A percentile compares a stretch with the other conserved stretches of the same genome.
phyloP scores from a whole-genome alignment of 106 monocot species.

The Allium fistulosum region DNA sequence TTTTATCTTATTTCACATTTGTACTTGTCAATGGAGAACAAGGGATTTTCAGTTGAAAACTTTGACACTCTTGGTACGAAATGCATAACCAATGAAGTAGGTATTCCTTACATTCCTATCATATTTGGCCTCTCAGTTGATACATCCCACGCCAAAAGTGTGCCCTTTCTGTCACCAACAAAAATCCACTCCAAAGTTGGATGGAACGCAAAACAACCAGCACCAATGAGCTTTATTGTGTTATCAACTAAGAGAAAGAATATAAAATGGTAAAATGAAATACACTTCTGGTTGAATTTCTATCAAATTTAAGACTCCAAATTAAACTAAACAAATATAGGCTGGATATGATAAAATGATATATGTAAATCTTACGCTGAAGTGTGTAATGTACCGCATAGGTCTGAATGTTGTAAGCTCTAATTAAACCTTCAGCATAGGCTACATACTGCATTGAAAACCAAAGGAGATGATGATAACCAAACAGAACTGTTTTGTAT shows the following conservation, averaged over 20 bases:
- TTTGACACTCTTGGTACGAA: no score
- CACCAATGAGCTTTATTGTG: constrained; percentile 91
- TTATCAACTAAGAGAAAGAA: constrained; percentile 58
- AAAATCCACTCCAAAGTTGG: constrained; percentile 97
- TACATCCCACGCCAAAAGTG: constrained; percentile 98
- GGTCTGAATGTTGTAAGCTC: constrained; percentile 96
- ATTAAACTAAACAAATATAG: background rate
- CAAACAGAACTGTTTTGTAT: background rate
- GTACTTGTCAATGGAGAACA: no score
- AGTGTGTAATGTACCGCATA: constrained; percentile 95
- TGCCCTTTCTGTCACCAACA: constrained; percentile 84
- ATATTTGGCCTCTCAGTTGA: constrained; percentile 92
- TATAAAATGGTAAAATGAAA: background rate
- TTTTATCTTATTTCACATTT: no score
- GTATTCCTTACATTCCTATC: constrained; percentile 84
- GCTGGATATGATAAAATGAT: background rate
- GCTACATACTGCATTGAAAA: constrained; percentile 71
- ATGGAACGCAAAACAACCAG: constrained; percentile 94
- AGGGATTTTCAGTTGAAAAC: no score
- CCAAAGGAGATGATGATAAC: background rate
- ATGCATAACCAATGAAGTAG: no score
- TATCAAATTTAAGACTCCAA: background rate
- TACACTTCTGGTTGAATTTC: constrained; percentile 7
- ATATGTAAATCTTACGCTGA: constrained; percentile 56
- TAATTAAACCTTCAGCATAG: constrained; percentile 94